phyloP scores from a whole-genome alignment of 176 grass and related monocot genomes.

The Chloris gayana region DNA sequence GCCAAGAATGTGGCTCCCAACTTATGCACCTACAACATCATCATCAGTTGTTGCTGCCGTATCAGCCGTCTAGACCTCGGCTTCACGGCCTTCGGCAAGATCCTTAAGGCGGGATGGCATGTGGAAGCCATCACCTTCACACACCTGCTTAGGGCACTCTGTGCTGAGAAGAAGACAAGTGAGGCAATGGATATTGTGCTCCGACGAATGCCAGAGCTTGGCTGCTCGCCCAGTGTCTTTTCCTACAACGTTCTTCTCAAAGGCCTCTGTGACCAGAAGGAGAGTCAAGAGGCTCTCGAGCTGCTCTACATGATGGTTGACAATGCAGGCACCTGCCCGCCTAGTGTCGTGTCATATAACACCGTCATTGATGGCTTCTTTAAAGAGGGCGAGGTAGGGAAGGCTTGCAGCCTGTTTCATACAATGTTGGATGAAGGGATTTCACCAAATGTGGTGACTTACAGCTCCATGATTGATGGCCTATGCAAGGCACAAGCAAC shows the following conservation, averaged over 20 bases:
- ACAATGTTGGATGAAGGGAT: background rate
- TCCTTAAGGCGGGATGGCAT: background rate
- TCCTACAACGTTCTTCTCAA: conserved; percentile 10
- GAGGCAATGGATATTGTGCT: conserved; percentile 14
- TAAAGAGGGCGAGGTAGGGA: conserved; percentile 1
- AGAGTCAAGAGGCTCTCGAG: conserved; percentile 19
- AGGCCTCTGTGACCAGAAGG: conserved; percentile 17
- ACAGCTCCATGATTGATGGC: conserved; percentile 19
- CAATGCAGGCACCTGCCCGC: background rate
- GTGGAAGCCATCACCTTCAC: background rate
- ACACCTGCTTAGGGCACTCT: background rate
- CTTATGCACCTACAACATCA: background rate
- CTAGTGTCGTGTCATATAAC: conserved; percentile 26
- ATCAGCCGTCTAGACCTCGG: background rate
- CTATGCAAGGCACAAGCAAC: conserved; percentile 5
- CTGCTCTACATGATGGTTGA: conserved; percentile 37
- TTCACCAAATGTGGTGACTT: conserved; percentile 20
- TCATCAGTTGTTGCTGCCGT: background rate
- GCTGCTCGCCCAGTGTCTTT: background rate
- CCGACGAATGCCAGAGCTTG: background rate
- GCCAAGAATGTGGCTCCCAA: background rate
- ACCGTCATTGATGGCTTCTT: conserved; percentile 25
- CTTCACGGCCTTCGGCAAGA: background rate
- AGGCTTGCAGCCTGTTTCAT: background rate
- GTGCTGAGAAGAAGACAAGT: background rate